Percentiles rank a stretch among this genome's conserved stretches.
Conservation (phyloP, 2,329 filamentous ascomycete genomes). For the Lecanoromycetidae sp. region DNA sequence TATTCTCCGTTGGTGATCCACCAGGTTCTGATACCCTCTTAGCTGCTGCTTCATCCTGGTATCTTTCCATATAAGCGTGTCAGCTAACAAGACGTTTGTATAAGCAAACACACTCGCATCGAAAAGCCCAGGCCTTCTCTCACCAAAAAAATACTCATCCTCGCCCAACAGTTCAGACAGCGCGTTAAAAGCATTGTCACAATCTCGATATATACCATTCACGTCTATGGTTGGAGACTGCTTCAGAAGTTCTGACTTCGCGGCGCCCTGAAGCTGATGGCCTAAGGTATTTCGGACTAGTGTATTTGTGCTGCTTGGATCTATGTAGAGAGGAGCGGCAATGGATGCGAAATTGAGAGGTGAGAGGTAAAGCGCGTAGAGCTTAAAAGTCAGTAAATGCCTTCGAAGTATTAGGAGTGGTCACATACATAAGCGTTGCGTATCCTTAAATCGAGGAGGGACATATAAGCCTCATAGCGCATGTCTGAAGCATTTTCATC, state of each 20-base stretch:
- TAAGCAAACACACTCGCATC: slow-evolving; percentile 88
- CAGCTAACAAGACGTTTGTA: slow-evolving; percentile 64
- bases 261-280: slow-evolving; percentile 58
- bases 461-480: slow-evolving; percentile 61
- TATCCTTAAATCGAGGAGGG: slow-evolving; percentile 64
- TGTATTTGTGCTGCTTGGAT: slow-evolving; percentile 44
- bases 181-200: slow-evolving; percentile 50
- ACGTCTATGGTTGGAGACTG: slow-evolving; percentile 42
- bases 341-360: slow-evolving; percentile 52
- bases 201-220: slow-evolving; percentile 47
- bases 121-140: slow-evolving; percentile 54
- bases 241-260: slow-evolving; percentile 61
- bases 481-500: slow-evolving; percentile 39
- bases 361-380: slow-evolving; percentile 71
- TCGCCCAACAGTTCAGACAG: slow-evolving; percentile 47
- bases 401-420: slow-evolving; percentile 17
- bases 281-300: slow-evolving; percentile 53
- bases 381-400: slow-evolving; percentile 30
- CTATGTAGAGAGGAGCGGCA: slow-evolving; percentile 59
- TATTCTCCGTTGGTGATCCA: slow-evolving; percentile 51
- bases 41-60: slow-evolving; percentile 48
- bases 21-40: slow-evolving; percentile 47
- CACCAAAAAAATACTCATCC: slow-evolving; percentile 50
- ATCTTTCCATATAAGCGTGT: slow-evolving; percentile 51
- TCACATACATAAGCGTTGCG: slow-evolving; percentile 68